Conservation (phyloP, 1,139 yeast genomes). For the Meyerozyma elateridarum region DNA sequence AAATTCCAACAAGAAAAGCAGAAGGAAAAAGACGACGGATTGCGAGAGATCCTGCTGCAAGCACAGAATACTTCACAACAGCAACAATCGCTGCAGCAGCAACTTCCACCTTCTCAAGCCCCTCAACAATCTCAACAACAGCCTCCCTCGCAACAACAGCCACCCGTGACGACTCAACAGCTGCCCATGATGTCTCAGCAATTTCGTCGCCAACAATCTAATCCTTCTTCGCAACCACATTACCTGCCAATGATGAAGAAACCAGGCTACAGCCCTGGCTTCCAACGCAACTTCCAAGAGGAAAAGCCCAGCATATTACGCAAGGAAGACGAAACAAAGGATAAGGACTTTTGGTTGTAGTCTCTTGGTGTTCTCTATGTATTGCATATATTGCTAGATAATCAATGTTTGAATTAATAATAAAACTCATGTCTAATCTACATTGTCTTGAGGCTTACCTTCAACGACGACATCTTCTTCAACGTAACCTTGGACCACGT, state of each 20-base stretch:
- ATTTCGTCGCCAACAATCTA: conserved; percentile 1
- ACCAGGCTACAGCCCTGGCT: conserved; percentile 2
- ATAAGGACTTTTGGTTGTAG: conserved; percentile 3
- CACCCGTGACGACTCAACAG: conserved; percentile 1
- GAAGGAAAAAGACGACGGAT: conserved; percentile 38
- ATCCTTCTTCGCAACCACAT: neutral
- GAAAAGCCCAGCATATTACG: conserved; percentile 4
- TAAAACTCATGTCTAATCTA: conserved; percentile 8
- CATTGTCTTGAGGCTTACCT: conserved; percentile 13
- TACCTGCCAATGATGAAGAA: conserved; percentile 1
- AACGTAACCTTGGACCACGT: conserved; percentile 3
- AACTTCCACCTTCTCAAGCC: neutral
- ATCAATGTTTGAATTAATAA: conserved; percentile 1
- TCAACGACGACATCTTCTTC: conserved; percentile 6
- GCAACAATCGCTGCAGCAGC: conserved; percentile 1
- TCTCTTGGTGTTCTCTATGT: neutral
- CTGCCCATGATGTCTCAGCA: conserved; percentile 3
- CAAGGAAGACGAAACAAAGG: conserved; percentile 1
- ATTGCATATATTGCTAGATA: conserved; percentile 4
- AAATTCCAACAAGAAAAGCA: conserved; percentile 68
- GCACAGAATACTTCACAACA: too few relatives aligned
- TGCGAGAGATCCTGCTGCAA: neutral
- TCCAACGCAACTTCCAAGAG: conserved; percentile 2
- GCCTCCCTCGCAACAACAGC: conserved; percentile 2
- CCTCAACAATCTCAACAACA: conserved; percentile 1